Percentiles rank a stretch among this genome's conserved stretches.
phyloP scores from a whole-genome alignment of 2,329 filamentous ascomycete species.

The Arthrobotrys iridis region DNA sequence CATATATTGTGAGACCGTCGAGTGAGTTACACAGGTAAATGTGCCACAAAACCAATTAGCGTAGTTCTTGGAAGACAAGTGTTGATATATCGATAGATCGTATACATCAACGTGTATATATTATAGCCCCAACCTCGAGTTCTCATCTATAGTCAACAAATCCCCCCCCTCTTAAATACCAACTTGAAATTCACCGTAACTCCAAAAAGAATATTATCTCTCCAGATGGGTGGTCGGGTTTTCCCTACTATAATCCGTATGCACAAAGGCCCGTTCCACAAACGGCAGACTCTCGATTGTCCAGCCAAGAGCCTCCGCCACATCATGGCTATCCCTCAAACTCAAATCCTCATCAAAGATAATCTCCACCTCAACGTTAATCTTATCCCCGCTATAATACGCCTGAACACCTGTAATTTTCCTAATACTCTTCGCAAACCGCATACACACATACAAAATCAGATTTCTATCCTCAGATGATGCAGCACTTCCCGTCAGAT shows the following conservation, averaged over 20 bases:
- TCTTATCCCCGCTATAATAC: conserved; percentile 85
- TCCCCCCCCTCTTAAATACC: no score
- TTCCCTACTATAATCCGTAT: conserved; percentile 56
- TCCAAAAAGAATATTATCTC: conserved; percentile 17
- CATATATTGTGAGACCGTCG: no score
- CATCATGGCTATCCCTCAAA: conserved; percentile 81
- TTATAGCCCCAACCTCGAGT: no score
- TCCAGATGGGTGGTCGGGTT: conserved; percentile 57
- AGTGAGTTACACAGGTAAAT: no score
- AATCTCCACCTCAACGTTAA: conserved; percentile 85
- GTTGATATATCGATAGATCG: no score
- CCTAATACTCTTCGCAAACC: conserved; percentile 86
- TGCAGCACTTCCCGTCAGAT: conserved; percentile 80
- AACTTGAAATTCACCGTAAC: no score
- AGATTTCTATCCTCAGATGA: conserved; percentile 84
- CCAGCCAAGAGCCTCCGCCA: conserved; percentile 81
- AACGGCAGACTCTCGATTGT: conserved; percentile 84
- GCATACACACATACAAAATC: conserved; percentile 89
- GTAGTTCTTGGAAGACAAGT: no score
- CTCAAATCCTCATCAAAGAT: conserved; percentile 80
- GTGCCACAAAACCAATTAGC: no score
- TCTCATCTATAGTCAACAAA: no score
- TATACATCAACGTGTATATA: not conserved
- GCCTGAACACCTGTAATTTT: conserved; percentile 83
- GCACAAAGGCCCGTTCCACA: conserved; percentile 73